A percentile compares a stretch with the other conserved stretches of the same genome.
Evolutionary conservation across 2,329 filamentous ascomycete genomes (phyloP).

Genomic region (Fusarium clavum): DNA sequence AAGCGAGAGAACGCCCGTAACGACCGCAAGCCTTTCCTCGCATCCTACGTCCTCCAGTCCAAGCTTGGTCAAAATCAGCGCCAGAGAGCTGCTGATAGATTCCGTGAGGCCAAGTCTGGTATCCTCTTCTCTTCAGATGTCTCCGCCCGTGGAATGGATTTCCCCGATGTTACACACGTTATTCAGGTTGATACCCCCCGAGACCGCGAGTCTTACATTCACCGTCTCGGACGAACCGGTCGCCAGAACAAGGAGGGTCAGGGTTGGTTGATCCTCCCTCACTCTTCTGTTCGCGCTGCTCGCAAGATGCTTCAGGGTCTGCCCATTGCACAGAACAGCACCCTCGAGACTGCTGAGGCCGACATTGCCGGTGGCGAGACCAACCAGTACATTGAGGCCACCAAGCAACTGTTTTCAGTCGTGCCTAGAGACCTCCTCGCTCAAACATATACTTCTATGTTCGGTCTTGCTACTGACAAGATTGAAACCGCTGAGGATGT

Average conservation of each 20-base stretch:
- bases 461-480: constrained; percentile 63
- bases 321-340: constrained; percentile 67
- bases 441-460: constrained; percentile 66
- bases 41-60: constrained; percentile 73
- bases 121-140: constrained; percentile 84
- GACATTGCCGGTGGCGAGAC: constrained; percentile 63
- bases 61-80: constrained; percentile 77
- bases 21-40: constrained; percentile 57
- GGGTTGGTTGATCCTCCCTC: constrained; percentile 74
- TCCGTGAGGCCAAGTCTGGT: constrained; percentile 72
- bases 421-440: constrained; percentile 52
- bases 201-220: constrained; percentile 78
- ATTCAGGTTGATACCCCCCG: constrained; percentile 76
- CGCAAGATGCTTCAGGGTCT: constrained; percentile 66
- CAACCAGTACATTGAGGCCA: constrained; percentile 51
- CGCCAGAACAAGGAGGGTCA: constrained; percentile 79
- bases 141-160: constrained; percentile 85
- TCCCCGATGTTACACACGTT: constrained; percentile 82
- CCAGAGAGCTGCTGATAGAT: constrained; percentile 76
- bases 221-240: constrained; percentile 80
- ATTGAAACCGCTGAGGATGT: constrained; percentile 59
- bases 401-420: constrained; percentile 56
- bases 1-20: constrained; percentile 53
- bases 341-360: constrained; percentile 63
- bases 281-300: constrained; percentile 62